Evolutionary conservation across 2,329 filamentous ascomycete species (phyloP), one percentile per base, ranked within the genome.

Genomic region (Exophiala sp.): DNA sequence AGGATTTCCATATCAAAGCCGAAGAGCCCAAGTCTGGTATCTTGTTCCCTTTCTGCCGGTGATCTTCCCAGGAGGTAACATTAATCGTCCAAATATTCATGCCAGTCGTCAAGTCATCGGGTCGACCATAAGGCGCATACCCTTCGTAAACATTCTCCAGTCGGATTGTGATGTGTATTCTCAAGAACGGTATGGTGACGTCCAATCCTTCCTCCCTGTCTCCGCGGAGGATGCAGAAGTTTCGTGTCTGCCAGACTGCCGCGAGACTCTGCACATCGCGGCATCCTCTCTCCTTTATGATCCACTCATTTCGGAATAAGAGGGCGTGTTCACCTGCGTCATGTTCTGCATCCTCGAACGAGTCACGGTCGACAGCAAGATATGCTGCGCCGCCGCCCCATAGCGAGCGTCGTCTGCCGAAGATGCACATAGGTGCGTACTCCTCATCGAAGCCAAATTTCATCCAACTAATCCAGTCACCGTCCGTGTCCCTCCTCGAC

Each of bases 391-490:
- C 52, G 7, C 54, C 54, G 14, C 54, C 54, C 54, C 54, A 57
- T 3, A 57, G 50, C 1, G 54, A 57, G 33, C 50, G 50, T 11
- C 50, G 44, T 29, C 54, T 21, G 9, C 54, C 54, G 16, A 57
- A 52, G 34, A 57, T 57, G 34, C 44, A 49, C 20, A 53, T 45
- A 5, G 54, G 54, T 11, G 35, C 34, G 45, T 52, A 57, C 10
- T 57, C 46, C 21, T 53, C 44, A 32, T 57, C 54, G 46, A 57
- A 57, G 20, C 54, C 54, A 41, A 57, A 57, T 20, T 57, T 57
- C 49, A 57, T 57, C 54, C 54, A 57, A 40, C 54, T 52, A 11
- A 57, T 41, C 7, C 49, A 45, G 8, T 57, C 54, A n/a, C 54
- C 54, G 16, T 49, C 46, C 41, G 52, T 52, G 11, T 57, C 54